Evolutionary conservation across 73 alveolate genomes (phyloP).

Genomic region (Tetrahymena thermophila): DNA sequence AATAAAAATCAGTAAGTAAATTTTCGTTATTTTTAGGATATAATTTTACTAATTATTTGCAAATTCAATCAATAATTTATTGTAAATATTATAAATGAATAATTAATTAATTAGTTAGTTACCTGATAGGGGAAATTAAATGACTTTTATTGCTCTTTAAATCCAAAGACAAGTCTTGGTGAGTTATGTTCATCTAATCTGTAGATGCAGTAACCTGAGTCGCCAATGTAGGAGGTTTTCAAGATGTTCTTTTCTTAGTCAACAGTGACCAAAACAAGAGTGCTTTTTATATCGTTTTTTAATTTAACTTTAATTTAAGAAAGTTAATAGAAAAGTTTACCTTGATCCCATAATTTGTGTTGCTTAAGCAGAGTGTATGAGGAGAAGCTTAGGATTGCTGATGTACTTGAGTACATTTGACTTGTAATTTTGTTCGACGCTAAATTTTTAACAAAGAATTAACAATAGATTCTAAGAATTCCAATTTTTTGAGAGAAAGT

Average conservation of each 20-base stretch:
- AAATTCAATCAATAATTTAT: too few species aligned
- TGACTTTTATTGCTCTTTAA: background rate
- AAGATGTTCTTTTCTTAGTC: background rate
- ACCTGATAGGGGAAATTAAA: background rate
- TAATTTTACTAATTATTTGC: too few species aligned
- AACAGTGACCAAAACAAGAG: background rate
- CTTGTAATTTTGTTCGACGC: background rate
- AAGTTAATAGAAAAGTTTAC: background rate
- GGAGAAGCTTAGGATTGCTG: background rate
- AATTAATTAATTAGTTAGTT: background rate
- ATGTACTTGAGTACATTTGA: background rate
- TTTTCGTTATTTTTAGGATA: background rate
- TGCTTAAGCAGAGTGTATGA: background rate
- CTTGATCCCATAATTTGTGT: background rate
- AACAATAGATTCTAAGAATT: background rate
- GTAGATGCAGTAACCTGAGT: background rate
- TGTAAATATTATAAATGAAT: too few species aligned
- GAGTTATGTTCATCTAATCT: background rate
- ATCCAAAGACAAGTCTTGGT: background rate
- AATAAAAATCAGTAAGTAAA: background rate
- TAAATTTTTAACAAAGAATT: background rate
- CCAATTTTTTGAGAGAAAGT: background rate
- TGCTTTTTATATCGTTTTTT: background rate
- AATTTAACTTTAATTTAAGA: background rate
- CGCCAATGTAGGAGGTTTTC: background rate